Evolutionary conservation across 208 protist species (phyloP), one percentile per base, ranked within the genome.

Genomic region (Leishmania tropica): DNA sequence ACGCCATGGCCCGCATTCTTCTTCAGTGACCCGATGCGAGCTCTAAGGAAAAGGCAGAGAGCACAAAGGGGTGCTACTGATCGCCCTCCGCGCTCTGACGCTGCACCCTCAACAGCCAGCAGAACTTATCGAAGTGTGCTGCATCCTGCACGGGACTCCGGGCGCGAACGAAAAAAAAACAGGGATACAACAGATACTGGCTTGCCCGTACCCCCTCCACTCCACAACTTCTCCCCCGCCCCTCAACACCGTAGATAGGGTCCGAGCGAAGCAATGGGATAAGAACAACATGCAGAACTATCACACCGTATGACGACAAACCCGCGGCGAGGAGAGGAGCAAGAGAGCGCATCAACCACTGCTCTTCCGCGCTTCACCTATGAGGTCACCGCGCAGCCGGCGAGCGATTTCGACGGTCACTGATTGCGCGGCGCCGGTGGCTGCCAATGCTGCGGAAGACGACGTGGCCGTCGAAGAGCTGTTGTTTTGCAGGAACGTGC

Each of bases 331-430:
- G 11, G 7, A 45, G 70, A 19, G n/a, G 8, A 3, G 0, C 5
- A 48, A 3, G 31, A 48, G 1, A 31, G 75, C 21, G 13, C 31
- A 21, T 65, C 37, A 78, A 31, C 53, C 67, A 42, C 21, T 47
- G 1, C 42, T 78, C 81, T 92, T 95, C 3, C 79, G 88, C 17
- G 83, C 85, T 72, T 97, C 92, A 68, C 83, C 83, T 21, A 97
- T 53, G 74, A 97, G 89, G 78, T 97, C 94, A 37, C 93, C 92
- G 65, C 94, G 94, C 35, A 97, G 87, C 21, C 94, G 92, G 1
- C 90, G 91, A n/a, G 92, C 94, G 56, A 97, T 91, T 51, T 96
- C 92, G 19, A 97, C 78, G 8, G 90, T 97, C 79, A 97, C 83
- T 65, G 96, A 86, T 73, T 91, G 90, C 56, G 84, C 84, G 51